Evolutionary conservation across 1,139 yeast species (phyloP), one percentile per base, ranked within the genome.

Genomic region (Diutina sp.): DNA sequence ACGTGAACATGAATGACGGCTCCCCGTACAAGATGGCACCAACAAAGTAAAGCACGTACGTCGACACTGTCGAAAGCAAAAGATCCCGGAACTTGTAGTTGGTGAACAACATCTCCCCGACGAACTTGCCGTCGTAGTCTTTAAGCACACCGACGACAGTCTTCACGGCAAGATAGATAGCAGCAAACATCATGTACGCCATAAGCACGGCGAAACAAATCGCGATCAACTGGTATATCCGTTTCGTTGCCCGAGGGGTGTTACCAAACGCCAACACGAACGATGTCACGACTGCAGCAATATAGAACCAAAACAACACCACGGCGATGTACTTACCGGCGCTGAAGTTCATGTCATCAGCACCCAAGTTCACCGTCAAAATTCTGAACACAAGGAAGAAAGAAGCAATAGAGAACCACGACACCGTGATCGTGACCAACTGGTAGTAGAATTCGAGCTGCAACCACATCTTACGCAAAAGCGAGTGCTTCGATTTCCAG

Each of bases 11-110:
- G 66, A 87, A 90, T 74, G 86, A 83, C 11, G 95, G 93, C 63
- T 87, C 90, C 52, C 89, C 79, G 65, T 84, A 87, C 63, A 87
- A 63, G 59, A 86, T 67, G 8, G 97, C 88, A 6, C 93, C 89
- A 35, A 88, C 66, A 58, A 90, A 76, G 68, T 93, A 93, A 48
- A 93, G 77, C 3, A 84, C 80, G 68, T 90, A 91, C 0, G 99
- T 93, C 2, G 96, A 87, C 16, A 82, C 79, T 65, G 90, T 78
- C 9, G 97, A 90, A n/a, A 93, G 83, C 46, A 91, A 80, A 69
- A 93, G 77, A 67, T 93, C 97, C 61, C 98, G 76, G 70, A 93
- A 85, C 60, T 84, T 80, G 21, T 79, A 69, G 66, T 85, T 83
- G 16, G 82, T 76, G 65, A 85, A 78, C 21, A 86, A 71, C 72